phyloP scores from a whole-genome alignment of 768 basidiomycete genomes.

The Pseudohyphozyma bogoriensis region DNA sequence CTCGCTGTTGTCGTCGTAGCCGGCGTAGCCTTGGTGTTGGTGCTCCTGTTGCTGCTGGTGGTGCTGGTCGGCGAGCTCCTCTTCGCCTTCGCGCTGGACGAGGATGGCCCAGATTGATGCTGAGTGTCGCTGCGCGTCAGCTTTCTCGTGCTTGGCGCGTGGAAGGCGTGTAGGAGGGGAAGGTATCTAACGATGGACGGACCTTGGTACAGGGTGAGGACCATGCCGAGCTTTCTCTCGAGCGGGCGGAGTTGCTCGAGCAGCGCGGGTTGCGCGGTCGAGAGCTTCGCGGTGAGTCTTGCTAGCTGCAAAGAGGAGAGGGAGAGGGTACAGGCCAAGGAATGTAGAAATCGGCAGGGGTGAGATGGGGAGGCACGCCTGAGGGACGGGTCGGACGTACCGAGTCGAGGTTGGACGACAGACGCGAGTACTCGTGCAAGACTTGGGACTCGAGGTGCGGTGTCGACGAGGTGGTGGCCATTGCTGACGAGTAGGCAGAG shows the following conservation, averaged over 20 bases:
- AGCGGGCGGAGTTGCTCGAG: slow-evolving; percentile 64
- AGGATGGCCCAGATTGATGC: slow-evolving; percentile 84
- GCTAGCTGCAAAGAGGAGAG: slow-evolving; percentile 52
- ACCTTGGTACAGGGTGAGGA: slow-evolving; percentile 89
- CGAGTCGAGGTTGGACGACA: slow-evolving; percentile 22
- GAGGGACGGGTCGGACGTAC: too few relatives aligned
- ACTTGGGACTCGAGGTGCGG: too few relatives aligned
- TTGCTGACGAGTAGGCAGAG: too few relatives aligned
- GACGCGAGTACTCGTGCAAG: slow-evolving; percentile 8
- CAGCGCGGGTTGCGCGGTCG: slow-evolving; percentile 63
- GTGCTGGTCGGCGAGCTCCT: slow-evolving; percentile 4
- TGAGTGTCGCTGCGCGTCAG: background rate
- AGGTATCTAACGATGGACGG: slow-evolving; percentile 36
- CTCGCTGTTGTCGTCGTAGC: too few relatives aligned
- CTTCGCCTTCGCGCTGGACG: slow-evolving; percentile 38
- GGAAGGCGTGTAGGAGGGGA: too few relatives aligned
- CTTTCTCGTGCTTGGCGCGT: background rate
- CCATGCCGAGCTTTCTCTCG: slow-evolving; percentile 90
- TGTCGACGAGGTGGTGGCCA: too few relatives aligned
- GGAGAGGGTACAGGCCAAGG: background rate
- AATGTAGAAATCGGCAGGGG: background rate
- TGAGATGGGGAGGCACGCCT: background rate
- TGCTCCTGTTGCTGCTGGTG: slow-evolving; percentile 10
- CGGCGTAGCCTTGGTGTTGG: too few relatives aligned
- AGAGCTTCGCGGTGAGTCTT: slow-evolving; percentile 56